A percentile compares a stretch with the other conserved stretches of the same genome.
These are phyloP conservation scores for Talaromyces liani DNA, from an alignment of 495 filamentous ascomycete species.

Conservation along the genomic window DNA sequence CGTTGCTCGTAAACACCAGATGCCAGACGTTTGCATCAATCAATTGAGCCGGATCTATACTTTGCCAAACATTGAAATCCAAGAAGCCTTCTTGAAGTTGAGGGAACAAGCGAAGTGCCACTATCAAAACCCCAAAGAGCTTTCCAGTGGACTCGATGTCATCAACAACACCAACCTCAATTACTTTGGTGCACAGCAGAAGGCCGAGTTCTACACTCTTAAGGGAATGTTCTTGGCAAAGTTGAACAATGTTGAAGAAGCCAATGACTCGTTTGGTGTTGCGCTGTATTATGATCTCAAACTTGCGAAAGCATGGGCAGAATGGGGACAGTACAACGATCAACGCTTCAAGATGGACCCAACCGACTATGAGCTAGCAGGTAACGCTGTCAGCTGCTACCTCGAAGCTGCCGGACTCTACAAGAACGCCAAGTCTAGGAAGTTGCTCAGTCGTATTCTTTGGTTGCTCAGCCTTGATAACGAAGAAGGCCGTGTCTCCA, in stretches of 20 bases:
- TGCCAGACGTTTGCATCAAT: constrained; percentile 93
- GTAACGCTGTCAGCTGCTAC: constrained; percentile 91
- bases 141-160: constrained; percentile 88
- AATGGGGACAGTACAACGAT: constrained; percentile 98
- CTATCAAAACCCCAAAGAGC: constrained; percentile 88
- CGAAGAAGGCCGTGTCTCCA: constrained; percentile 66
- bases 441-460: constrained; percentile 86
- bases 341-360: constrained; percentile 87
- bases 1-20: constrained; percentile 92
- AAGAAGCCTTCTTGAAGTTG: constrained; percentile 96
- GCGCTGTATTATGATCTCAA: constrained; percentile 93
- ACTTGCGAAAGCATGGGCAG: constrained; percentile 95
- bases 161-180: constrained; percentile 99
- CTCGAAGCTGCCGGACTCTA: constrained; percentile 91
- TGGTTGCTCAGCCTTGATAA: constrained; percentile 96
- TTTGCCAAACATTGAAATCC: constrained; percentile 97
- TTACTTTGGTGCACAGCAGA: constrained; percentile 92
- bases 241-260: constrained; percentile 77
- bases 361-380: constrained; percentile 67
- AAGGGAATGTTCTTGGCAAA: constrained; percentile 99
- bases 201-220: constrained; percentile 97
- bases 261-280: constrained; percentile 87
- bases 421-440: constrained; percentile 94
- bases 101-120: constrained; percentile 97
- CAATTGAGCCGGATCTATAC: constrained; percentile 98